Base-by-base conservation (phyloP, 371 early-diverging fungal genomes). In the Syncephalastrum contaminatum region DNA sequence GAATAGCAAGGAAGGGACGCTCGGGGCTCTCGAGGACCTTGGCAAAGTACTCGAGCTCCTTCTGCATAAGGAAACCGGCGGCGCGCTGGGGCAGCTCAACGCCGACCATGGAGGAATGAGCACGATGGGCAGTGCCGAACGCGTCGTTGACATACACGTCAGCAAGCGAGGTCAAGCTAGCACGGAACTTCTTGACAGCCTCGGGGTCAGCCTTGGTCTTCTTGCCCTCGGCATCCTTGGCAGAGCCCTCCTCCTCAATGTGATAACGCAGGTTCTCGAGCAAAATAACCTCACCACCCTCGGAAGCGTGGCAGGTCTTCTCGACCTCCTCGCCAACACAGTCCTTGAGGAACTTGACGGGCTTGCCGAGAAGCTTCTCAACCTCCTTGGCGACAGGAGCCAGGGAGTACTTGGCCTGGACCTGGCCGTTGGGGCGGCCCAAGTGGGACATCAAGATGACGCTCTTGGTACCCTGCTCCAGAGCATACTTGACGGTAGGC, bases 121-220 rank as follows among this genome's bases (percentile, higher is more conserved):
- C 95, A 70, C 99, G 92, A 76, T 99, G 99, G 59, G 98, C 96
- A 47, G 97, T 97, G 59, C 99, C 99, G 75, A 99, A 99, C 36
- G 98, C 99, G 76, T 99, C 99, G 82, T 98, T 98, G 56, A 99
- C 88, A 66, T 95, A 97, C 58, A 99, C 77, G 76, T 99, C 99
- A 56, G 97, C 98, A 48, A 98, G 88, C 61, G 86, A 88, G 62
- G 92, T 86, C 62, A 99, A 89, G 55, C 94, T 93, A 8, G 69
- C 86, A 59, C 98, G 89, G 92, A 98, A 97, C 55, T 70, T 79
- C 49, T 88, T 80, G 69, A 97, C 88, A 51, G 80, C 85, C 19
- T 84, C 88, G 53, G 89, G 79, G 54, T 77, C 73, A 53, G 98
- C 99, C 90, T 96, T 97, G 79, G 69, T 68, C 84, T 95, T 95